Conservation (phyloP, 805 yeast species). For the Sungouiozyma ichnusensis region DNA sequence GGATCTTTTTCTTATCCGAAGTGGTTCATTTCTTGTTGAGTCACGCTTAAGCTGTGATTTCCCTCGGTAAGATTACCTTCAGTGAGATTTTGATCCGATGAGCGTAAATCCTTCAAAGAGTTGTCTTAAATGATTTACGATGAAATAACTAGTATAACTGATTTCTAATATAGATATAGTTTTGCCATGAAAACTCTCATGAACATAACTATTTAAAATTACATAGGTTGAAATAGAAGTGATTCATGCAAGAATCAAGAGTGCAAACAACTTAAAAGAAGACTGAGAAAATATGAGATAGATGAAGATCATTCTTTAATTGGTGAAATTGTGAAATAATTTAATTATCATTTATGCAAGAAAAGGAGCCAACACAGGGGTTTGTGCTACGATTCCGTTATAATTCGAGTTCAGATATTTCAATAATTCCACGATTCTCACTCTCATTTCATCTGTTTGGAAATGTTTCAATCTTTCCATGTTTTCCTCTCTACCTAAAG, state of each 20-base stretch:
- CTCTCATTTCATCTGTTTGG: slow-evolving; percentile 54
- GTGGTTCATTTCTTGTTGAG: too few species aligned
- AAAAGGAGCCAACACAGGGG: slow-evolving; percentile 28
- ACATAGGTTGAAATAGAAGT: background rate
- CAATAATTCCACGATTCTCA: slow-evolving; percentile 57
- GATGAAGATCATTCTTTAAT: too few species aligned
- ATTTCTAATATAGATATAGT: background rate
- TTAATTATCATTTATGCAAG: slow-evolving; percentile 18
- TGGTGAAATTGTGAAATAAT: background rate
- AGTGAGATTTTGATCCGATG: too few species aligned
- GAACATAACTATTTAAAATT: background rate
- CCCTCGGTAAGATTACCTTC: too few species aligned
- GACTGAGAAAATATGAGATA: background rate
- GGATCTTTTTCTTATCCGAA: too few species aligned
- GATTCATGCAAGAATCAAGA: background rate
- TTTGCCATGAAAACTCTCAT: background rate
- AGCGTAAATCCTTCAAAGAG: too few species aligned
- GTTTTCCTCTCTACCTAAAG: slow-evolving; percentile 79
- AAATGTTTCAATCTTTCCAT: slow-evolving; percentile 72
- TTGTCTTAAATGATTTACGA: too few species aligned
- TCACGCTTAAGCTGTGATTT: too few species aligned
- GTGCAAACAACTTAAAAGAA: too few species aligned
- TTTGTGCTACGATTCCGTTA: slow-evolving; percentile 50
- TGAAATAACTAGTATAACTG: background rate
- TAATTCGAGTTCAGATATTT: slow-evolving; percentile 59